Evolutionary conservation across 768 basidiomycete genomes (phyloP).

Genomic region (Suillus discolor): DNA sequence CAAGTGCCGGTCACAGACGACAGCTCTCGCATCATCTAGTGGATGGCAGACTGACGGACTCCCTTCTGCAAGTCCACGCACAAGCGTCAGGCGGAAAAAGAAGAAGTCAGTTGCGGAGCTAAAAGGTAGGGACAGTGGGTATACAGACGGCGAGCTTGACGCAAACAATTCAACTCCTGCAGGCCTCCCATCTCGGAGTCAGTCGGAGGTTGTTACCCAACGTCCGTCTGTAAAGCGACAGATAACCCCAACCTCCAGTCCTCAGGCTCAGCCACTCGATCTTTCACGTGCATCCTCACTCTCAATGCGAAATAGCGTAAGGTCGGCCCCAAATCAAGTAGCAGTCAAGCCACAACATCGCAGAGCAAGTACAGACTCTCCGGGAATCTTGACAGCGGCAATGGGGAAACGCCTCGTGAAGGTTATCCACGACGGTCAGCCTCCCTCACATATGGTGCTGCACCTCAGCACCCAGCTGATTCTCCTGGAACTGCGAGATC

Average conservation of each 20-base stretch:
- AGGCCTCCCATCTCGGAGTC: not conserved
- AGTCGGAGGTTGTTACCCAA: not conserved
- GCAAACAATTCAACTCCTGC: not conserved
- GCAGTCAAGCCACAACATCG: slow-evolving; percentile 2
- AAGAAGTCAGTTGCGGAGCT: slow-evolving; percentile 28
- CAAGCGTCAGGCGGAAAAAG: slow-evolving; percentile 14
- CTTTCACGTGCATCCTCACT: slow-evolving; percentile 13
- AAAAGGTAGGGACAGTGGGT: slow-evolving; percentile 27
- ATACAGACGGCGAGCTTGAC: slow-evolving; percentile 31
- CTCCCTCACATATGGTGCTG: slow-evolving; percentile 2
- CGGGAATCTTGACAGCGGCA: not conserved
- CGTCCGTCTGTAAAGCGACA: not conserved
- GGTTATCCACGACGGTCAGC: slow-evolving; percentile 7
- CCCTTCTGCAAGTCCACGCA: slow-evolving; percentile 9
- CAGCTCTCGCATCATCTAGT: not conserved
- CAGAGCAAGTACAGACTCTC: slow-evolving; percentile 14
- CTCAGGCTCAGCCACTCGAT: not conserved
- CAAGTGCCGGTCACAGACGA: slow-evolving; percentile 10
- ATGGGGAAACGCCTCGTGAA: not conserved
- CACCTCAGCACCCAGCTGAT: not conserved
- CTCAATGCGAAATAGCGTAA: slow-evolving; percentile 5
- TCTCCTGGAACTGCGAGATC: not conserved
- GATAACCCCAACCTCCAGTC: not conserved
- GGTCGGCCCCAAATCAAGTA: slow-evolving; percentile 2
- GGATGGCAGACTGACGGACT: slow-evolving; percentile 25